A percentile compares a stretch with the other conserved stretches of the same genome.
phyloP scores from a whole-genome alignment of 345 rosid genomes.

The Salix viminalis region DNA sequence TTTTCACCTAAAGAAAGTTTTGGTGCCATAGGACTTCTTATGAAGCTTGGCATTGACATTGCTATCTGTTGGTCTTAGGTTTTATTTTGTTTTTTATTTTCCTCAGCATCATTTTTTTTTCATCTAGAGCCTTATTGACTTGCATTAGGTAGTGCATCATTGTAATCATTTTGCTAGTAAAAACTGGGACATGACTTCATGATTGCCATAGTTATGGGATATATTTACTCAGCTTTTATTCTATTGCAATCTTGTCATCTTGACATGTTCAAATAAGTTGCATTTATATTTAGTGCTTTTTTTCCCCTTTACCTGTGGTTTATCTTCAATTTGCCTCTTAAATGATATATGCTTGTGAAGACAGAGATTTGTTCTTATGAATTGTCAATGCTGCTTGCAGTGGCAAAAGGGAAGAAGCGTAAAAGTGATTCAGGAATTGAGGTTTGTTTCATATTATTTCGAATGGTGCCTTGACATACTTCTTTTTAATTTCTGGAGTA shows the following conservation, averaged over 20 bases:
- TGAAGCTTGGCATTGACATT: not conserved
- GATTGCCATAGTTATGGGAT: not conserved
- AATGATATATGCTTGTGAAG: not conserved
- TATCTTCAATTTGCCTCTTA: not conserved
- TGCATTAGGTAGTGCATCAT: not conserved
- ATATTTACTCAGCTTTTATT: not conserved
- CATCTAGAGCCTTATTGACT: not conserved
- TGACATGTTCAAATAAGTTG: too few relatives aligned
- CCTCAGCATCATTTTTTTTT: not conserved
- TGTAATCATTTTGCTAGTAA: not conserved
- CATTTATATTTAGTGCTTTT: too few relatives aligned
- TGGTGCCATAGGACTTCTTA: not conserved
- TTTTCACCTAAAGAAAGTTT: not conserved
- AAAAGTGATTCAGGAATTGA: conserved; percentile 71
- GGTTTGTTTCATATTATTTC: conserved; percentile 47
- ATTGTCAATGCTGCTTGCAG: conserved; percentile 42
- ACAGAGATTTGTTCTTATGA: conserved; percentile 10
- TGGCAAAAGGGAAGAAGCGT: conserved; percentile 75
- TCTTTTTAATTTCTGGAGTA: not conserved
- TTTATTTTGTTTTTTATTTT: not conserved
- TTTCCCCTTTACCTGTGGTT: not conserved
- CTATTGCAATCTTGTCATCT: not conserved
- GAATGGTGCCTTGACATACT: not conserved
- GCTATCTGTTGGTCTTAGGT: not conserved
- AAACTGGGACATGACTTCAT: not conserved